Evolutionary conservation across 164 flowering plant genomes (phyloP).

Genomic region (Vitis rotundifolia): DNA sequence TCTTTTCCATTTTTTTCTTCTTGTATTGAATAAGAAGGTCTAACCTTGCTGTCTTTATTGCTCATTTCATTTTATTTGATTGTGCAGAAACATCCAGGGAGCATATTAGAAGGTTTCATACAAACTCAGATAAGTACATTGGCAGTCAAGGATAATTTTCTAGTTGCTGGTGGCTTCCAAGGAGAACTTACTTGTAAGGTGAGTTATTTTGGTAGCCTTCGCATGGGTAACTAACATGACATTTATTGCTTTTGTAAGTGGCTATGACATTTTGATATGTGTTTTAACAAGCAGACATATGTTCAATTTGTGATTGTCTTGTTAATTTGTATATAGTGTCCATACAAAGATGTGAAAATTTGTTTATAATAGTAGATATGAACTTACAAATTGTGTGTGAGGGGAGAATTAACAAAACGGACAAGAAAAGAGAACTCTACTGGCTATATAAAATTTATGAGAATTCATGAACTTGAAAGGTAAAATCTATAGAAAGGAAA

Average conservation of each 20-base stretch:
- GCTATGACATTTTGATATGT: not conserved
- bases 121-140: conserved; percentile 75
- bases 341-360: no score
- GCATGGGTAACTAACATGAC: not conserved
- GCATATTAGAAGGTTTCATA: conserved; percentile 64
- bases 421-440: no score
- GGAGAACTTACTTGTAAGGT: conserved; percentile 88
- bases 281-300: no score
- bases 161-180: conserved; percentile 90
- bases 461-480: no score
- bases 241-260: not conserved
- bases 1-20: not conserved
- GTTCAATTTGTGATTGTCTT: no score
- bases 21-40: not conserved
- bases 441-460: no score
- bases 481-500: no score
- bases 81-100: conserved; percentile 65
- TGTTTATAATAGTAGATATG: no score
- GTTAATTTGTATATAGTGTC: no score
- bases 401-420: no score
- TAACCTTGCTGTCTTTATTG: not conserved
- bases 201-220: conserved; percentile 2
- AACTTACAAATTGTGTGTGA: no score
- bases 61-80: conserved; percentile 3
- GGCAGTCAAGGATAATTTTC: conserved; percentile 62